These are phyloP conservation scores for Phytopythium litorale DNA, from an alignment of 352 stramenopile genomes.

Conservation along the genomic window DNA sequence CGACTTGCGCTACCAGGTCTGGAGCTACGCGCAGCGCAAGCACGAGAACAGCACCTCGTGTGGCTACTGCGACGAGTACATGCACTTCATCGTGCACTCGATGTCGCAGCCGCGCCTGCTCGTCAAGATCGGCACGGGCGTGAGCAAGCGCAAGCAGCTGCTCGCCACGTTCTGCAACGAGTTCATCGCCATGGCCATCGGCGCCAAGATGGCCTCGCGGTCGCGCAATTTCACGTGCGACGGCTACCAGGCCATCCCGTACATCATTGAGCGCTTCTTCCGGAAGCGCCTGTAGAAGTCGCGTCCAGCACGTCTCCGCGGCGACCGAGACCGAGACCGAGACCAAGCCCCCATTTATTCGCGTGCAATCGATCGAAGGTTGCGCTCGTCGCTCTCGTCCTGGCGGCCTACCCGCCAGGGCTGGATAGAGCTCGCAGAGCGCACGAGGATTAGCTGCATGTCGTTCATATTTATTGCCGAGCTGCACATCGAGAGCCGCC, in stretches of 20 bases:
- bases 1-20: conserved; percentile 46
- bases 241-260: conserved; percentile 35
- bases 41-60: conserved; percentile 23
- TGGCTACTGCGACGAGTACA: conserved; percentile 46
- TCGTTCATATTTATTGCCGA: conserved; percentile 4
- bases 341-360: conserved; percentile 4
- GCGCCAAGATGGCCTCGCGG: conserved; percentile 22
- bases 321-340: background rate
- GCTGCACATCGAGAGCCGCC: too few species aligned
- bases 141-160: conserved; percentile 35
- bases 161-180: conserved; percentile 46
- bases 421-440: background rate
- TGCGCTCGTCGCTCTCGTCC: conserved; percentile 10
- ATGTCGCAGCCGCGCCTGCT: conserved; percentile 47
- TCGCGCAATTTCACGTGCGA: conserved; percentile 27
- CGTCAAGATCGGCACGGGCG: conserved; percentile 33
- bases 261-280: conserved; percentile 44
- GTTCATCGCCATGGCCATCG: conserved; percentile 39
- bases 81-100: conserved; percentile 49
- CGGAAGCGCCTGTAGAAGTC: conserved; percentile 15
- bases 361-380: conserved; percentile 32
- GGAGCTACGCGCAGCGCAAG: conserved; percentile 38
- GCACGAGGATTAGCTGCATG: background rate
- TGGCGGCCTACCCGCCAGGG: background rate
- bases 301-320: background rate